Conservation (phyloP, 1,284 basidiomycete genomes). For the Irpex sp. region DNA sequence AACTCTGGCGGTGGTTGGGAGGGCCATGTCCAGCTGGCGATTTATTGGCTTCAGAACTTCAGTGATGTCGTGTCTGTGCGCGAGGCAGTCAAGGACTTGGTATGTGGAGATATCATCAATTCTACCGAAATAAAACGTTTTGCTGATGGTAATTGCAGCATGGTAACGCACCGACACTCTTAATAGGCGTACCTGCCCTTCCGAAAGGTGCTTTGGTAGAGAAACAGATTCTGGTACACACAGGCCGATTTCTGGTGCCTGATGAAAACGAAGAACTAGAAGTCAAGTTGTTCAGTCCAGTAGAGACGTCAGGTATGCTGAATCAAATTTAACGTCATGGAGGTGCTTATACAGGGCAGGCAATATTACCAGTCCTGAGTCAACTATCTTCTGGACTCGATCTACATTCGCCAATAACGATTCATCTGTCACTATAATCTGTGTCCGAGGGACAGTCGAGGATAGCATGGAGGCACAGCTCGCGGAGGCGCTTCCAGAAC, state of each 20-base stretch:
- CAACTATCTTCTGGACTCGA: slow-evolving; percentile 39
- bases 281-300: slow-evolving; percentile 29
- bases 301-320: slow-evolving; percentile 35
- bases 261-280: slow-evolving; percentile 44
- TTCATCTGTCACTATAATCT: slow-evolving; percentile 27
- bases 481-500: slow-evolving; percentile 6
- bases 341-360: not conserved
- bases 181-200: slow-evolving; percentile 63
- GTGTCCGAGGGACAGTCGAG: slow-evolving; percentile 6
- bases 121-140: too few relatives aligned
- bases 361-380: slow-evolving; percentile 11
- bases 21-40: slow-evolving; percentile 52
- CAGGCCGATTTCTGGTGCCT: slow-evolving; percentile 43
- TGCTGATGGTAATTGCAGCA: slow-evolving; percentile 12
- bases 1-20: slow-evolving; percentile 56
- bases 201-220: slow-evolving; percentile 75
- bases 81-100: slow-evolving; percentile 33
- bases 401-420: slow-evolving; percentile 35
- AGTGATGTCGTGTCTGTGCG: slow-evolving; percentile 38
- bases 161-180: slow-evolving; percentile 45
- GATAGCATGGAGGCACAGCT: slow-evolving; percentile 1
- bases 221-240: slow-evolving; percentile 67
- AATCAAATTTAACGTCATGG: not conserved
- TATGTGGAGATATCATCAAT: slow-evolving; percentile 10
- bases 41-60: slow-evolving; percentile 59